Conservation (phyloP, 345 rosid species). For the Dovyalis caffra region DNA sequence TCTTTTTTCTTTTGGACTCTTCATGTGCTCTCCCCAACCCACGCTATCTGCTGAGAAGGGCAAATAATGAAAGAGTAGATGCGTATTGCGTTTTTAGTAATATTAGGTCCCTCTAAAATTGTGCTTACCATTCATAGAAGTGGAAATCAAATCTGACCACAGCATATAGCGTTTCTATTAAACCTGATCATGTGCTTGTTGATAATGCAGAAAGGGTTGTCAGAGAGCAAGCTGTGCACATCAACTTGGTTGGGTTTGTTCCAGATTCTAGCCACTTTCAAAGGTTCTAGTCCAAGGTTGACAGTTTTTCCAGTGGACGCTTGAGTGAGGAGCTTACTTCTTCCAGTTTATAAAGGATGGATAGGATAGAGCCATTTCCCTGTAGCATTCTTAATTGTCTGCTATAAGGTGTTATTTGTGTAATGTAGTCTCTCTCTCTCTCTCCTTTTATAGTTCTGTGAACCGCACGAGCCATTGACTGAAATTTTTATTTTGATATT, state of each 20-base stretch:
- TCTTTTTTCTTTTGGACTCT: not conserved
- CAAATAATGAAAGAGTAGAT: not conserved
- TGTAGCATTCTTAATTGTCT: conserved; percentile 8
- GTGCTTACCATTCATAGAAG: not conserved
- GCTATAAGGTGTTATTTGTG: conserved; percentile 12
- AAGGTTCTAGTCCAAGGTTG: not conserved
- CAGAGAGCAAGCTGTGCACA: not conserved
- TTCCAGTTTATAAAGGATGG: conserved; percentile 6
- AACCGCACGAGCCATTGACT: conserved; percentile 12
- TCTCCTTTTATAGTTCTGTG: conserved; percentile 8
- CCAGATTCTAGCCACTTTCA: not conserved
- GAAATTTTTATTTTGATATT: conserved; percentile 14
- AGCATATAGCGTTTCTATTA: not conserved
- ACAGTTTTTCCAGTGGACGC: not conserved
- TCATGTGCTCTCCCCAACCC: not conserved
- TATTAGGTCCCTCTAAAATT: not conserved
- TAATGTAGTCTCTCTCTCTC: conserved; percentile 14
- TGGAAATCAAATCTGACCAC: not conserved
- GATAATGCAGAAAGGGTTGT: conserved; percentile 15
- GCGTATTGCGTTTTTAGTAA: not conserved
- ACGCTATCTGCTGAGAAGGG: not conserved
- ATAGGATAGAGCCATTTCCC: conserved; percentile 19
- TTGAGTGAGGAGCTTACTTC: not conserved
- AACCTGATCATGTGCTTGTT: not conserved
- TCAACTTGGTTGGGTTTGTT: not conserved